Evolutionary conservation across 1,139 yeast species (phyloP), one percentile per base, ranked within the genome.

Genomic region (Blastobotrys serpentis): DNA sequence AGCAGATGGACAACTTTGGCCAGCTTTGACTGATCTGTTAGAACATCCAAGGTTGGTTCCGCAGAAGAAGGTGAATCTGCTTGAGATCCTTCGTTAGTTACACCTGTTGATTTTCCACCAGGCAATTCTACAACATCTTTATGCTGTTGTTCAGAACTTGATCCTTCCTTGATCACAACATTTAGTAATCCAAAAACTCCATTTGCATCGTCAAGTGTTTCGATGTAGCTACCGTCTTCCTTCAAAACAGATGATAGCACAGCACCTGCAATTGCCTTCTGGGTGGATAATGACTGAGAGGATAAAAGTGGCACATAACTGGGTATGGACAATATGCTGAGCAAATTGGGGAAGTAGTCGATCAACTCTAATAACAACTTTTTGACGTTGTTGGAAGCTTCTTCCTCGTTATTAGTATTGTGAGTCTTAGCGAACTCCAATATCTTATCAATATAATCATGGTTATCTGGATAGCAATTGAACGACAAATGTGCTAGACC

Each of bases 1-100:
- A 86, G 64, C 49, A 84, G 71, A 58, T 84, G 90, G 3, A 87
- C 70, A n/a, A 86, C 65, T 58, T 83, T 84, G 38, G 92, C 81
- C 11, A 90, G 66, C 50, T 78, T 80, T 55, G 86, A 86, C 59
- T 84, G 89, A 44, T 78, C 80, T n/a, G 70, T 66, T 22, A 79
- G 46, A 14, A 58, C 50, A 19, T 62, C 63, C 3, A 23, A 17
- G 10, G 30, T 21, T 13, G 26, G 30, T 10, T 38, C 42, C 10
- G 11, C 19, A 16, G 62, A 66, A 18, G 55, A 56, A 32, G 62
- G 61, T 10, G 46, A 13, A 8, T 22, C 23, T 3, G 36, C 14
- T 7, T 14, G 5, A n/a, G 33, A 17, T 2, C 34, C 26, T 17
- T 34, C 46, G 2, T 39, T 33, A 14, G 32, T 47, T 3, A 30